Conservation (phyloP, 306 rosid species). For the Lupinus albus region DNA sequence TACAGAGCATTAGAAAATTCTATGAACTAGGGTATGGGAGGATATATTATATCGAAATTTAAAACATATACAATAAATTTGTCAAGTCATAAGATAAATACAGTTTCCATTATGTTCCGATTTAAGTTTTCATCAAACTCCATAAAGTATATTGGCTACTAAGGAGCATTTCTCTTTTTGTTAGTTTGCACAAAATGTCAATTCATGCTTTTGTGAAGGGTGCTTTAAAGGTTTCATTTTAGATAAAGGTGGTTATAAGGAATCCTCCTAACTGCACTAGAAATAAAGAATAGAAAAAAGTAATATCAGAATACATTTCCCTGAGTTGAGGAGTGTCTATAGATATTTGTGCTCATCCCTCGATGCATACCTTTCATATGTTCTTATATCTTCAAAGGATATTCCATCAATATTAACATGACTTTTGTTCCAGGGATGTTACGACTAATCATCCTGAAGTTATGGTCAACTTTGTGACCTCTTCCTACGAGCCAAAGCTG, state of each 20-base stretch:
- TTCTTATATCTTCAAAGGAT: conserved; percentile 31
- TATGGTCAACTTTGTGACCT: conserved; percentile 96
- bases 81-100: too few species aligned
- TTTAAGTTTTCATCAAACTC: too few species aligned
- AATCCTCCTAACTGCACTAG: conserved; percentile 4
- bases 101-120: too few species aligned
- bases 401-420: conserved; percentile 17
- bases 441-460: conserved; percentile 72
- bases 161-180: too few species aligned
- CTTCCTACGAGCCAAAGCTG: conserved; percentile 76
- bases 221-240: too few species aligned
- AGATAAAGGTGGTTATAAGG: not conserved
- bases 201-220: too few species aligned
- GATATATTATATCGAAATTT: not conserved
- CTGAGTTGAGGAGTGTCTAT: conserved; percentile 4
- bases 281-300: not conserved
- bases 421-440: conserved; percentile 60
- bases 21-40: too few species aligned
- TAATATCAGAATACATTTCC: not conserved
- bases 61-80: not conserved
- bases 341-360: not conserved
- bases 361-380: not conserved
- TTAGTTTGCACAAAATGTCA: too few species aligned
- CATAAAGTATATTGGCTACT: too few species aligned
- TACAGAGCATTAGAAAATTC: too few species aligned